Percentiles rank a stretch among this genome's conserved stretches.
These are phyloP conservation scores for Didymella pinodella DNA, from an alignment of 2,329 filamentous ascomycete genomes.

Conservation along the genomic window DNA sequence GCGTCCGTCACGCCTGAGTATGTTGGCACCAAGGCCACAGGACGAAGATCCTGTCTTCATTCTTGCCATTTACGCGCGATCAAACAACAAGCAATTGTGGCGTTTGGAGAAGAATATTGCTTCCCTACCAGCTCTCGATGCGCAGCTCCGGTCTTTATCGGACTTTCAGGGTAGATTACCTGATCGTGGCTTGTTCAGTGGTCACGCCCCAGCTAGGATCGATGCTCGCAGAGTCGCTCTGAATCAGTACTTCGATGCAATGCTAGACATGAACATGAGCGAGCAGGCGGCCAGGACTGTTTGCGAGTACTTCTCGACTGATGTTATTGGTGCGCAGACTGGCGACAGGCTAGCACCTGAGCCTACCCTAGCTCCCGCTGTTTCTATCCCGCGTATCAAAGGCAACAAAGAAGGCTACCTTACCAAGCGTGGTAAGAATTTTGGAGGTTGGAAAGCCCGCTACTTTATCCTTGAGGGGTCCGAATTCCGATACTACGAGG, in stretches of 20 bases:
- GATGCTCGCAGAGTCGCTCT: slow-evolving; percentile 84
- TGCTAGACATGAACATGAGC: slow-evolving; percentile 84
- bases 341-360: slow-evolving; percentile 65
- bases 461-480: slow-evolving; percentile 75
- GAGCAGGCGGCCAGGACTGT: slow-evolving; percentile 78
- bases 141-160: slow-evolving; percentile 77
- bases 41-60: slow-evolving; percentile 97
- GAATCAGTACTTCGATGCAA: slow-evolving; percentile 83
- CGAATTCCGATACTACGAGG: slow-evolving; percentile 87
- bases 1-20: slow-evolving; percentile 86
- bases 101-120: slow-evolving; percentile 89
- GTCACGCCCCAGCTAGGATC: slow-evolving; percentile 91
- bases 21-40: slow-evolving; percentile 77
- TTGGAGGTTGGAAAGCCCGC: slow-evolving; percentile 95
- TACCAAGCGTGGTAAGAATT: slow-evolving; percentile 97
- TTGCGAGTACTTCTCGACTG: slow-evolving; percentile 82
- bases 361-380: slow-evolving; percentile 54
- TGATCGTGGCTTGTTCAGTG: slow-evolving; percentile 85
- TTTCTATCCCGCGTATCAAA: slow-evolving; percentile 60
- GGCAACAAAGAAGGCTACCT: slow-evolving; percentile 86
- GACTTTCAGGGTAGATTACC: slow-evolving; percentile 79
- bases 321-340: slow-evolving; percentile 67
- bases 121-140: slow-evolving; percentile 82
- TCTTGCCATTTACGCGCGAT: slow-evolving; percentile 81
- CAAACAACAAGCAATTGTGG: slow-evolving; percentile 83